phyloP scores from a whole-genome alignment of 106 monocot species.

The Amphibolis antarctica region DNA sequence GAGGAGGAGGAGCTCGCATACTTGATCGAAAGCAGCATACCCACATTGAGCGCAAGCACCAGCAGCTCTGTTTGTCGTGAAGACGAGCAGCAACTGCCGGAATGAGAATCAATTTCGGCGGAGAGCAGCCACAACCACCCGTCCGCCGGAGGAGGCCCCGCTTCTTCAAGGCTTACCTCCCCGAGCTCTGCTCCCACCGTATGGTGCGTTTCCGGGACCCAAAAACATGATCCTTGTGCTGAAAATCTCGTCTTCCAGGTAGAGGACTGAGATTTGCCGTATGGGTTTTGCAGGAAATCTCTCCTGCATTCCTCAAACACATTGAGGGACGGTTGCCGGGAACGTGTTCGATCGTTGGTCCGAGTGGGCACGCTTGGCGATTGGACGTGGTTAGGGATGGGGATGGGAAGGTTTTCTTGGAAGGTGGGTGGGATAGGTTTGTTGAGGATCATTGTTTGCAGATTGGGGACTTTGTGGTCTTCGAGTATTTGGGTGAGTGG shows the following conservation, averaged over 20 bases:
- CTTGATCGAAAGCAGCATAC: too few species aligned
- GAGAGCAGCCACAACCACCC: neutral
- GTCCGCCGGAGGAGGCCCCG: slow-evolving; percentile 1
- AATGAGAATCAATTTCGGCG: neutral
- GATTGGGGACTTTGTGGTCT: slow-evolving; percentile 19
- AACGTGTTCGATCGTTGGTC: slow-evolving; percentile 8
- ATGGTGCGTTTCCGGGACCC: slow-evolving; percentile 3
- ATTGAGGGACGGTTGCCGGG: neutral
- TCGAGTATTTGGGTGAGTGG: slow-evolving; percentile 6
- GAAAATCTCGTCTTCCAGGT: neutral
- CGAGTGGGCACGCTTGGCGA: slow-evolving; percentile 12
- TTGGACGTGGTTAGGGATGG: slow-evolving; percentile 5
- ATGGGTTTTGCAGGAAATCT: slow-evolving; percentile 10
- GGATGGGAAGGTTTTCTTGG: neutral
- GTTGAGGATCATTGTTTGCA: slow-evolving; percentile 5
- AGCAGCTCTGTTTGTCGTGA: too few species aligned
- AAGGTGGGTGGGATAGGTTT: slow-evolving; percentile 19
- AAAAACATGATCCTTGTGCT: neutral
- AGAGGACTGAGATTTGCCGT: neutral
- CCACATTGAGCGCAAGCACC: too few species aligned
- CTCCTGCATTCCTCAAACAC: slow-evolving; percentile 13
- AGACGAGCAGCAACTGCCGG: neutral
- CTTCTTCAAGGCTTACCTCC: slow-evolving; percentile 24
- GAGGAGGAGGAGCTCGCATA: too few species aligned
- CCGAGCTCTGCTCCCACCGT: slow-evolving; percentile 4